Evolutionary conservation across 139 green algal species (phyloP), one percentile per base, ranked within the genome.

Genomic region (Penium margaritaceum): DNA sequence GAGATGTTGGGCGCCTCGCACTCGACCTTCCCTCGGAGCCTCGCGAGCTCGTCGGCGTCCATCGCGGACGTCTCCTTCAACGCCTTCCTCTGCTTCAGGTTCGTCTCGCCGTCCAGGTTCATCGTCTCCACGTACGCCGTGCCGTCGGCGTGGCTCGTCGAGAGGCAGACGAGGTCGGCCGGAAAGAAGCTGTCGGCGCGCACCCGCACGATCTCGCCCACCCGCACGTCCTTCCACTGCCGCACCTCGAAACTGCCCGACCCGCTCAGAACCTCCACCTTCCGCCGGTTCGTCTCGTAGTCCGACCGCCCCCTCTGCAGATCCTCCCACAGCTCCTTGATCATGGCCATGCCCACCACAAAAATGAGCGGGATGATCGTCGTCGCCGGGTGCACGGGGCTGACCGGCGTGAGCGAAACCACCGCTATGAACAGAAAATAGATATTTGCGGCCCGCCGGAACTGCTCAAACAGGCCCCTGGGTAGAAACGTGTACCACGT

Each of bases 91-190:
- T 71, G 32, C 68, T 86, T 86, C 58, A 86, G 67, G 43, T 82
- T 84, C 27, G 73, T 85, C 58, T 86, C 81, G 9, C 81, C 81
- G 58, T 95, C 89, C 37, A 95, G 81, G 73, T 93, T 92, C 30
- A 88, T 89, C 17, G 90, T 95, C 76, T 95, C 89, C 19, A 95
- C 84, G 55, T 90, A 93, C 58, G 83, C 88, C 1, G 88, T 63
- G 62, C 87, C 81, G 5, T 87, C 86, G 0, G 75, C 35, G 46
- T 88, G 79, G 7, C 74, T 80, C 3, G 84, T 87, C 6, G 81
- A 79, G 41, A 96, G 72, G 60, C 94, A 78, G 33, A 96, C 44
- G 5, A 95, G 54, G 77, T 96, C 91, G 6, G 88, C 88, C 2
- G 91, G 91, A 51, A 96, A 86, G 27, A 87, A 84, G 19, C 30